These are phyloP conservation scores for Mycena galopus DNA, from an alignment of 768 basidiomycete genomes.

Conservation along the genomic window DNA sequence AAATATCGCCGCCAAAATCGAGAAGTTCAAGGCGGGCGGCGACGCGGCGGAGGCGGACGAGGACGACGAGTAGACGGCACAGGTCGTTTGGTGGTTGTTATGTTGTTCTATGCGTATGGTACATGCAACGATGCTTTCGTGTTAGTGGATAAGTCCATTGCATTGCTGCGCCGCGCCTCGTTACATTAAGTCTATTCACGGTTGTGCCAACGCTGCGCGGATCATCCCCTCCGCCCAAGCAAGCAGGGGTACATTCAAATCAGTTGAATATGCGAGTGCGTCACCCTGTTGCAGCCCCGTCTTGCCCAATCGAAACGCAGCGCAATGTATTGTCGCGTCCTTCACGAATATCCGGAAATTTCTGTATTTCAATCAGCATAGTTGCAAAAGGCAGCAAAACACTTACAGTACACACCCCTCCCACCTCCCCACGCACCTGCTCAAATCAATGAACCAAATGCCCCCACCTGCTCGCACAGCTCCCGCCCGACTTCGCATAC, in stretches of 20 bases:
- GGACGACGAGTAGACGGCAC: conserved; percentile 73
- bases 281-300: conserved; percentile 55
- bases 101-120: conserved; percentile 26
- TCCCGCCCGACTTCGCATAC: conserved; percentile 77
- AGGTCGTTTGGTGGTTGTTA: conserved; percentile 8
- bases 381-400: neutral
- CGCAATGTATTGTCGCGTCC: conserved; percentile 65
- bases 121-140: conserved; percentile 22
- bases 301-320: conserved; percentile 67
- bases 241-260: conserved; percentile 54
- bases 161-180: too few relatives aligned
- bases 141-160: neutral
- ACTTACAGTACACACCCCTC: conserved; percentile 83
- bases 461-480: conserved; percentile 67
- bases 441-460: conserved; percentile 84
- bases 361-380: conserved; percentile 48
- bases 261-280: conserved; percentile 56
- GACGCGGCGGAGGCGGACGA: conserved; percentile 70
- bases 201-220: conserved; percentile 48
- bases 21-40: conserved; percentile 84
- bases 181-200: conserved; percentile 10
- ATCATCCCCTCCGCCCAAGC: conserved; percentile 70
- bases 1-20: conserved; percentile 89
- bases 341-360: conserved; percentile 74
- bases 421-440: conserved; percentile 83